Evolutionary conservation across 257 asterid genomes (phyloP), one percentile per base, ranked within the genome.

Genomic region (Capsicum rhomboideum): DNA sequence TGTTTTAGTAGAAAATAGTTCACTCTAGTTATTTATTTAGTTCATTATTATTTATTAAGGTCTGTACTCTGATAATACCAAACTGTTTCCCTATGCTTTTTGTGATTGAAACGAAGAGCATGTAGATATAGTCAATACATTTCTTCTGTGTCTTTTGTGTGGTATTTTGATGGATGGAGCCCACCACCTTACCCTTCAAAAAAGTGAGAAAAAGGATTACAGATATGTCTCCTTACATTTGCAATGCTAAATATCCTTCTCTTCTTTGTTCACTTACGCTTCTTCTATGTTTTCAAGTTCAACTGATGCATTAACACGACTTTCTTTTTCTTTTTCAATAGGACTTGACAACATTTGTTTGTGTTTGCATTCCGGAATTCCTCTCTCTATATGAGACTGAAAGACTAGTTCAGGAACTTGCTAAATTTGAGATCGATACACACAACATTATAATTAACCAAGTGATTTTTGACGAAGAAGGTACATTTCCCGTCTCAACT

Each of bases 341-440:
- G 99, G 99, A 96, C 85, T 78, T 96, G 89, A 96, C 98, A 18
- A 96, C 99, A 21, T 96, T 96, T 75, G 88, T 93, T 83, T 96
- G 98, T 68, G 99, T 96, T 67, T 93, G 98, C 91, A 96, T 96
- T 85, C 99, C 98, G 6, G 99, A 96, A 83, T 96, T 96, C 91
- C 98, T 96, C 78, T 96, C 99, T 12, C 90, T 96, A 31, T 96
- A 96, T 61, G 99, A 96, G 90, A 96, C 98, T 18, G 99, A 96
- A 88, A 89, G 99, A 29, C 94, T 96, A 13, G 98, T 96, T 84
- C 98, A 96, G 87, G 99, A 96, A 83, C 98, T 96, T 56, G 90
- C 98, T 56, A 96, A 92, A 83, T 96, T 94, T 84, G 98, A 96
- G 97, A 96, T 96, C 23, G 99, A 96, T 83, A 92, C 99, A 2